phyloP scores from a whole-genome alignment of 768 basidiomycete genomes.

The Filobasidium floriforme region DNA sequence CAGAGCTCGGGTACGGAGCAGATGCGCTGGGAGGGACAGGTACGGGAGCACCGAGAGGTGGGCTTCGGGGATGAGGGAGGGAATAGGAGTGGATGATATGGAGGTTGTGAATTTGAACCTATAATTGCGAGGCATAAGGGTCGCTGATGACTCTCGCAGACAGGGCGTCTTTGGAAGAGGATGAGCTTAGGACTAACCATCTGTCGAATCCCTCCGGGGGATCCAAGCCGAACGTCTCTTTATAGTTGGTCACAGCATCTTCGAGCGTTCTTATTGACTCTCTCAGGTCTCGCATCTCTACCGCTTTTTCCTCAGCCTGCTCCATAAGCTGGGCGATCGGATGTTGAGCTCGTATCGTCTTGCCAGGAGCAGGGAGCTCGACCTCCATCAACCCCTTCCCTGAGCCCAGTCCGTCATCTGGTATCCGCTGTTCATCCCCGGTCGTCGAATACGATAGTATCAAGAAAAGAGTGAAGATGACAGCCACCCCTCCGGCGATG shows the following conservation, averaged over 20 bases:
- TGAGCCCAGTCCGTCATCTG: neutral
- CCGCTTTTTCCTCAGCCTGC: constrained; percentile 1
- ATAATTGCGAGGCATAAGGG: too few species aligned
- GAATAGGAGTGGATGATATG: constrained; percentile 10
- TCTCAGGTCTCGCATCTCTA: constrained; percentile 6
- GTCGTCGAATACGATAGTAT: neutral
- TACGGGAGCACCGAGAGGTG: constrained; percentile 19
- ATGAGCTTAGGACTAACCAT: constrained; percentile 6
- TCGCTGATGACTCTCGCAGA: neutral
- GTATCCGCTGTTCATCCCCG: constrained; percentile 3
- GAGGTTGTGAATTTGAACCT: constrained; percentile 16
- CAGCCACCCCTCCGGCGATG: neutral
- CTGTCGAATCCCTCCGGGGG: constrained; percentile 18
- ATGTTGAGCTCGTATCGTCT: neutral
- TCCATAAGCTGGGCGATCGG: constrained; percentile 8
- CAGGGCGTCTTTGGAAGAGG: neutral
- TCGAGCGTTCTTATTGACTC: constrained; percentile 6
- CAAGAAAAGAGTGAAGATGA: neutral
- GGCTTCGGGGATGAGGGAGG: constrained; percentile 17
- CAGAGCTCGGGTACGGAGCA: neutral
- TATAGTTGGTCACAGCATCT: constrained; percentile 18
- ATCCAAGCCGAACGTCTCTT: constrained; percentile 14
- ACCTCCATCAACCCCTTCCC: neutral
- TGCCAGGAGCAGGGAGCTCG: neutral
- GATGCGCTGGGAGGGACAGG: constrained; percentile 9